Base-by-base conservation (phyloP, 768 basidiomycete species). In the Macrolepiota dolichaula region DNA sequence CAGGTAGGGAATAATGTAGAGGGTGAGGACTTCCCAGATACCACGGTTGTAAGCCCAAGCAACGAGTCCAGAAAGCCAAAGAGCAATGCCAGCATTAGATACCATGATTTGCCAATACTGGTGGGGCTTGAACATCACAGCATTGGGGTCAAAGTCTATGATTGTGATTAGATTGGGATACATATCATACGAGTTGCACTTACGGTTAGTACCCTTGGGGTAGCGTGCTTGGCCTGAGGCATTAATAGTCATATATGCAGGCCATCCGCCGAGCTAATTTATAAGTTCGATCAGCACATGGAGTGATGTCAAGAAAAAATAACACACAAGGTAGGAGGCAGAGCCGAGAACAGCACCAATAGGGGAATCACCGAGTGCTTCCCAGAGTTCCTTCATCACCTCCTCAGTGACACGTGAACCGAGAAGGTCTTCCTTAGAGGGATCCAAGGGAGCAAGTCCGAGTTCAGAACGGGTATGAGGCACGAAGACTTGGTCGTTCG, bases 401-500 rank as follows among this genome's bases (percentile, higher is more conserved):
- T 89, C 84, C 49, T 84, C 79, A 12, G 84, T 72, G 6, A 93
- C 83, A 58, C 82, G 85, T 12, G 85, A 80, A 38, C 91, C 92
- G 51, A 79, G 71, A 37, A 81, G 68, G 64, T 88, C 85, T 70
- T 91, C 91, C 49, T 83, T 74, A n/a, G 82, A 77, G 11, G 86
- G 81, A 68, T 95, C 79, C 65, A 94, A 79, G 46, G 82, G 71
- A 36, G 87, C 86, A 27, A 87, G 77, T 44, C 86, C 85, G 22
- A 83, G 73, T 38, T 91, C 78, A 12, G 88, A 86, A 50, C 94
- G 89, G n/a, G 96, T 96, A 66, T 83, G 75, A 52, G 96, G 96
- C 2, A 98, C 94, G 67, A 93, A 97, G 62, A 98, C 96, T 71
- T 98, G 95, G 67, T 98, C 96, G 66, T 95, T 87, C 32, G 90